phyloP scores from a whole-genome alignment of 1,139 yeast genomes.

The Candida tunisiensis region DNA sequence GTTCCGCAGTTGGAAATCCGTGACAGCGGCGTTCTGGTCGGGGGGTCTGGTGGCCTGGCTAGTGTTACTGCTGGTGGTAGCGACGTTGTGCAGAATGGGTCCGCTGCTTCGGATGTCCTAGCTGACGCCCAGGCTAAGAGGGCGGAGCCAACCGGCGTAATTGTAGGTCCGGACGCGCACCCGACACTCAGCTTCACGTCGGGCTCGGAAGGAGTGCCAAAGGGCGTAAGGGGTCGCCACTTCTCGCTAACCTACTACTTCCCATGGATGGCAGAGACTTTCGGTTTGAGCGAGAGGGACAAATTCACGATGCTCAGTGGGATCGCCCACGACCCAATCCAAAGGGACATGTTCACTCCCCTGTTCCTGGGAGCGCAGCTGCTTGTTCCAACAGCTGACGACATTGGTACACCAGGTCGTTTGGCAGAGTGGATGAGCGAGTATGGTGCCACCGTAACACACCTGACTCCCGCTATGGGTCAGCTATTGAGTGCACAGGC shows the following conservation, averaged over 20 bases:
- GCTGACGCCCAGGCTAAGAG: conserved; percentile 28
- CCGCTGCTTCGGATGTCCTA: conserved; percentile 43
- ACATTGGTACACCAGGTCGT: conserved; percentile 95
- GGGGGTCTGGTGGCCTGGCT: conserved; percentile 16
- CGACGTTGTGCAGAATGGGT: too few species aligned
- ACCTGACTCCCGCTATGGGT: conserved; percentile 98
- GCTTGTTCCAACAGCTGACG: conserved; percentile 89
- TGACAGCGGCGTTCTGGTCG: conserved; percentile 58
- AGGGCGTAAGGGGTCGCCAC: conserved; percentile 97
- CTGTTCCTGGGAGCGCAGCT: conserved; percentile 87
- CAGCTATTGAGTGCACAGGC: conserved; percentile 95
- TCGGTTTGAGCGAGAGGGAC: conserved; percentile 63
- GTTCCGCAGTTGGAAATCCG: conserved; percentile 63
- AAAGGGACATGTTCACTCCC: conserved; percentile 98
- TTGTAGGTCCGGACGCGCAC: conserved; percentile 93
- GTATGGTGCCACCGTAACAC: conserved; percentile 89
- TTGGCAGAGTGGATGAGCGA: conserved; percentile 95
- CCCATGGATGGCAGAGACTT: conserved; percentile 94
- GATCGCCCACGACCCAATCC: conserved; percentile 98
- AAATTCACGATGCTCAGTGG: conserved; percentile 96
- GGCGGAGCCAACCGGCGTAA: conserved; percentile 60
- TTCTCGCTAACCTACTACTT: conserved; percentile 91
- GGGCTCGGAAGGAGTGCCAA: conserved; percentile 96
- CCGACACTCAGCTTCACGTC: conserved; percentile 97
- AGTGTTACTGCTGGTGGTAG: conserved; percentile 5